These are phyloP conservation scores for Pseudisothecium myosuroides DNA, from an alignment of 225 moss, liverwort and hornwort species.

Conservation along the genomic window DNA sequence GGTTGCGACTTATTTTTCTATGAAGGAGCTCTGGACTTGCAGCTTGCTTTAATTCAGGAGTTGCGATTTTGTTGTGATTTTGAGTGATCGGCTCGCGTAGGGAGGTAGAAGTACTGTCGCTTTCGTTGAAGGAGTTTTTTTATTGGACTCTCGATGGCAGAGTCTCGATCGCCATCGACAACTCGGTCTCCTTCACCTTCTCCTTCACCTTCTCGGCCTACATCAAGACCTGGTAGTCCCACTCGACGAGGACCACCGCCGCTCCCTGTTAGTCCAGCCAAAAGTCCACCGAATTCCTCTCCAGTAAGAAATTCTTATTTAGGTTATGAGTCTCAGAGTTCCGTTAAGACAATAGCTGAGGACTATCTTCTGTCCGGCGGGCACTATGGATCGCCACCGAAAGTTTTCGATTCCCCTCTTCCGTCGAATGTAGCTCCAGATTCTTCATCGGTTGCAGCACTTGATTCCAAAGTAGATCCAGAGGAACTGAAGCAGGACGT, in stretches of 20 bases:
- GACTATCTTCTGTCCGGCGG: conserved; percentile 1
- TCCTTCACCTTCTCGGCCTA: conserved; percentile 14
- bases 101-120: neutral
- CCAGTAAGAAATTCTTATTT: neutral
- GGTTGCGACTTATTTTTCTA: neutral
- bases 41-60: neutral
- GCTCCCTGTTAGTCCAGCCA: conserved; percentile 11
- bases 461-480: conserved; percentile 24
- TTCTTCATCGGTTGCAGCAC: conserved; percentile 36
- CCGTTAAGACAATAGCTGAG: neutral
- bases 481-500: conserved; percentile 11
- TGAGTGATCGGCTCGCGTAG: neutral
- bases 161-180: neutral
- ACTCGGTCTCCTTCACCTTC: conserved; percentile 13
- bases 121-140: neutral
- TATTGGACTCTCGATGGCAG: conserved; percentile 5
- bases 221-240: conserved; percentile 16
- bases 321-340: conserved; percentile 1
- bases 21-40: neutral
- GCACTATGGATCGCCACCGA: conserved; percentile 13
- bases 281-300: conserved; percentile 12
- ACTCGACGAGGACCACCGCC: conserved; percentile 15
- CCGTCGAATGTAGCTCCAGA: conserved; percentile 23
- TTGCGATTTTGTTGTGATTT: neutral
- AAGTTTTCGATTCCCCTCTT: conserved; percentile 10